Evolutionary conservation across 495 filamentous ascomycete genomes (phyloP).

Genomic region (Xylaria sp.): DNA sequence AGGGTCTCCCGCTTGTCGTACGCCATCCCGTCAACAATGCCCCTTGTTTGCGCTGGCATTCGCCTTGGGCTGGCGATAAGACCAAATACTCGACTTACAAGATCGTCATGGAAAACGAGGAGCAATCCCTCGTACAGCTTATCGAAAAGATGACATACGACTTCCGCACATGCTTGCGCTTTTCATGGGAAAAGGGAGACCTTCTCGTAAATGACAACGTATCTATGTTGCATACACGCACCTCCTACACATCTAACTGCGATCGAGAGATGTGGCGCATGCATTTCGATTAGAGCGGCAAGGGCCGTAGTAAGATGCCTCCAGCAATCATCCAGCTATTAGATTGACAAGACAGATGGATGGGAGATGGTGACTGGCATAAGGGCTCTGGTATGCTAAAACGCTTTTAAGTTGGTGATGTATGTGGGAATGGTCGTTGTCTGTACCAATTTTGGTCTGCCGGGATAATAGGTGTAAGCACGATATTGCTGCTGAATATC

Average conservation of each 20-base stretch:
- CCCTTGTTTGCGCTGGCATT: conserved; percentile 9
- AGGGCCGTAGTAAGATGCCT: background rate
- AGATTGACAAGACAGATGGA: background rate
- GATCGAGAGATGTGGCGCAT: conserved; percentile 17
- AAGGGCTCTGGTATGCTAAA: background rate
- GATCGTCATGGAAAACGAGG: conserved; percentile 1
- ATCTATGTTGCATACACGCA: conserved; percentile 10
- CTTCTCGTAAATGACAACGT: conserved; percentile 18
- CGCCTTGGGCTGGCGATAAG: conserved; percentile 1
- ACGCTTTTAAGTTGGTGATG: background rate
- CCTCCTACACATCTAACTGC: background rate
- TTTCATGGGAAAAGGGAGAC: conserved; percentile 18
- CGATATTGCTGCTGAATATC: no score
- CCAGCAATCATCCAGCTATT: background rate
- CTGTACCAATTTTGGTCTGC: background rate
- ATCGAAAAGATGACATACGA: conserved; percentile 8
- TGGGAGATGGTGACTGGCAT: background rate
- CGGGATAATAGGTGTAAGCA: background rate
- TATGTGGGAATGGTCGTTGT: background rate
- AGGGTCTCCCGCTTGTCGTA: conserved; percentile 1
- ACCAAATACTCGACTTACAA: conserved; percentile 4
- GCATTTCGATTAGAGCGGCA: background rate
- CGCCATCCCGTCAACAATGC: background rate
- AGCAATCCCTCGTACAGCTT: conserved; percentile 12
- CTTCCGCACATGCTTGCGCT: conserved; percentile 13